These are phyloP conservation scores for Macrolepiota fuliginosa DNA, from an alignment of 768 basidiomycete species.

Conservation along the genomic window DNA sequence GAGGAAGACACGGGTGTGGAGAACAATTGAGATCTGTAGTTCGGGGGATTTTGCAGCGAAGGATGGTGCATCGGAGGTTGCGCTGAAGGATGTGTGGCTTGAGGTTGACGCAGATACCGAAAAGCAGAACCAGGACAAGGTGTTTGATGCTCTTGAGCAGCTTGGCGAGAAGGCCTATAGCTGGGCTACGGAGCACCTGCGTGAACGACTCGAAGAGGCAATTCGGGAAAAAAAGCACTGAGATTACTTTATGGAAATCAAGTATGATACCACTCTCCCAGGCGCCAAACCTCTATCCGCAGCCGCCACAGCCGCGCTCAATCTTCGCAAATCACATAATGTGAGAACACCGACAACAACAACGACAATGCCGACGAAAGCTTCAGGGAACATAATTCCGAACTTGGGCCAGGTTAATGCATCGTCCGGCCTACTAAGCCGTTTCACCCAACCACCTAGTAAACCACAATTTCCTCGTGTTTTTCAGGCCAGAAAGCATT, in stretches of 20 bases:
- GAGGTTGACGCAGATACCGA: constrained; percentile 11
- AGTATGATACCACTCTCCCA: neutral
- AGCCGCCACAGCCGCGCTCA: neutral
- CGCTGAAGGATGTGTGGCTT: constrained; percentile 21
- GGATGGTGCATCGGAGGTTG: neutral
- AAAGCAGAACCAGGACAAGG: constrained; percentile 14
- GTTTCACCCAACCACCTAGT: neutral
- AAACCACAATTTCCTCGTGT: neutral
- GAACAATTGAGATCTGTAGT: constrained; percentile 5
- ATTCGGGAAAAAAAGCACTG: neutral
- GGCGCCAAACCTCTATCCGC: neutral
- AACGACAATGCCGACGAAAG: neutral
- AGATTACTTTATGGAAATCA: constrained; percentile 3
- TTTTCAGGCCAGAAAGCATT: neutral
- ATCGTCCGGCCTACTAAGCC: neutral
- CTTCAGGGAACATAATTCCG: neutral
- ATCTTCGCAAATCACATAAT: too few species aligned
- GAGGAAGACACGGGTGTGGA: constrained; percentile 14
- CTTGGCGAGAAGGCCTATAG: neutral
- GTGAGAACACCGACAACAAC: too few species aligned
- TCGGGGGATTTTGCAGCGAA: neutral
- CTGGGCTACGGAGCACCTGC: neutral
- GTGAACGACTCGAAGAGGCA: neutral
- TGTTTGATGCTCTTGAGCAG: constrained; percentile 11
- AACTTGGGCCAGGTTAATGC: neutral